phyloP scores from a whole-genome alignment of 768 basidiomycete genomes.

The Serendipita vermifera region DNA sequence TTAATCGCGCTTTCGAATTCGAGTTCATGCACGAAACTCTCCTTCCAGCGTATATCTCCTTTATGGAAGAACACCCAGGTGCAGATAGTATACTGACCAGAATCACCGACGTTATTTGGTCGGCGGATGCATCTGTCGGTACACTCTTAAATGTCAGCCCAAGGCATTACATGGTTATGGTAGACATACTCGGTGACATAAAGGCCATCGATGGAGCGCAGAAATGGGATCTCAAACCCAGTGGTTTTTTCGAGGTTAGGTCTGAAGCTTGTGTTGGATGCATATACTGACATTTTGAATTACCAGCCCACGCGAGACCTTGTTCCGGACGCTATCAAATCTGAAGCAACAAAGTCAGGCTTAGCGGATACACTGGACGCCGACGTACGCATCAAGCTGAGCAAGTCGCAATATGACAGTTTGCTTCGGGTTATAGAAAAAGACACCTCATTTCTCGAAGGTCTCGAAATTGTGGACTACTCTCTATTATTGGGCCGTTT shows the following conservation, averaged over 20 bases:
- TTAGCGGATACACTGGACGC: neutral
- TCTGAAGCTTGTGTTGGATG: neutral
- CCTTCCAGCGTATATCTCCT: neutral
- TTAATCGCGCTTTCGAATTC: neutral
- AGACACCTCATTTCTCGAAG: neutral
- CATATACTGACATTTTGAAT: neutral
- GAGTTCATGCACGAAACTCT: conserved; percentile 6
- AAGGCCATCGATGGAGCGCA: neutral
- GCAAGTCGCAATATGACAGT: neutral
- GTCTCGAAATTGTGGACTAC: neutral
- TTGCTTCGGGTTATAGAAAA: neutral
- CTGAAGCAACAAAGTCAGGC: conserved; percentile 1
- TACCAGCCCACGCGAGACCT: neutral
- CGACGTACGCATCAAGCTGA: neutral
- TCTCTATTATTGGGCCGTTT: neutral
- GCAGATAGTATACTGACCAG: neutral
- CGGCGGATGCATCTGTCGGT: neutral
- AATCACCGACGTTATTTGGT: neutral
- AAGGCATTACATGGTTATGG: conserved; percentile 1
- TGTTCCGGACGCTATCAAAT: neutral
- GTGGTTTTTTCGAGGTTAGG: neutral
- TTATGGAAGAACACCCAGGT: conserved; percentile 6
- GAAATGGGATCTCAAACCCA: conserved; percentile 1
- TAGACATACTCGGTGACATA: neutral
- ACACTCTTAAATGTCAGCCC: neutral